phyloP scores from a whole-genome alignment of 129 eudicot genomes.

The Flaveria linearis region DNA sequence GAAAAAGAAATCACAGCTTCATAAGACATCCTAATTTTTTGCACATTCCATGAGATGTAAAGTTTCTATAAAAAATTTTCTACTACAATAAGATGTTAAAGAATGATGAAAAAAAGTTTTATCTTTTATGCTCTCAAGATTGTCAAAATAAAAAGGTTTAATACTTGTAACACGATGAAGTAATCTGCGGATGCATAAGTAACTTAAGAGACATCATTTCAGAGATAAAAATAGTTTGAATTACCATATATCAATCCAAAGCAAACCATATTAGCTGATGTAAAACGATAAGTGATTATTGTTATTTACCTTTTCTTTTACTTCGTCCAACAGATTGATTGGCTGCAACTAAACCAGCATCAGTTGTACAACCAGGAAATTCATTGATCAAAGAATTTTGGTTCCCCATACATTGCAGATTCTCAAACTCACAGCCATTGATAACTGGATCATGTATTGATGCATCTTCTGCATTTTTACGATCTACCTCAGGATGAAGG shows the following conservation, averaged over 20 bases:
- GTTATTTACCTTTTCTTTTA: conserved; percentile 62
- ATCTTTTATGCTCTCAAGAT: conserved; percentile 5
- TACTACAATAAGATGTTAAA: background rate
- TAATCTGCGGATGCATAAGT: too few relatives aligned
- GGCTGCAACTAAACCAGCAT: conserved; percentile 35
- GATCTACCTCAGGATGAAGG: conserved; percentile 58
- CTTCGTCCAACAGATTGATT: conserved; percentile 42
- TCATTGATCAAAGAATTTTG: conserved; percentile 49
- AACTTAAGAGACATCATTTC: background rate
- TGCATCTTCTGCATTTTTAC: conserved; percentile 37
- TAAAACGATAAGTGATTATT: conserved; percentile 6
- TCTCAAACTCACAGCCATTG: conserved; percentile 70
- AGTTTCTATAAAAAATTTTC: background rate
- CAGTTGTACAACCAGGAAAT: conserved; percentile 28
- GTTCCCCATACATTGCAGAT: conserved; percentile 57
- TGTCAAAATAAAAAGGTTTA: background rate
- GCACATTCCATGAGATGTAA: background rate
- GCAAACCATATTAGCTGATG: conserved; percentile 4
- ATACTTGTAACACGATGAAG: background rate
- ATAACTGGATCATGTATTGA: conserved; percentile 47
- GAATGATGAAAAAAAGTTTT: background rate
- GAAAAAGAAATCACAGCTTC: background rate
- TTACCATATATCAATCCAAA: background rate
- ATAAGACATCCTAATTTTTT: background rate
- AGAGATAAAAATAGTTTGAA: background rate